Base-by-base conservation (phyloP, 2,329 filamentous ascomycete genomes). In the Colletotrichum tofieldiae region DNA sequence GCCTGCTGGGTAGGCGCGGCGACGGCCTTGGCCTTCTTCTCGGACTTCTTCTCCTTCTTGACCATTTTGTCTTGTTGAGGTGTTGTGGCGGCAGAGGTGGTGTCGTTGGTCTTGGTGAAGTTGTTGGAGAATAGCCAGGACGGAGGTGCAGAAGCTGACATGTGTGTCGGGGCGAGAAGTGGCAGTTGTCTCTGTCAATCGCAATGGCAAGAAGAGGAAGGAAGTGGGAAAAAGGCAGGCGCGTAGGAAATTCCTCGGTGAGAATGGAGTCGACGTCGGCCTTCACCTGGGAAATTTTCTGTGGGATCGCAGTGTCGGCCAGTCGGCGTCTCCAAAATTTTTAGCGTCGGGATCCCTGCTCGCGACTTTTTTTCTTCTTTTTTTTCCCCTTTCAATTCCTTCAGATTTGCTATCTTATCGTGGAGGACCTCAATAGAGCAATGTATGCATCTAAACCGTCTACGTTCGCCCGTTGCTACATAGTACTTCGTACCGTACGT, bases 51-150 rank as follows among this genome's bases (percentile, higher is more conserved):
- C 65, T 75, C 77, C 74, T 81, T 80, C 73, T 81, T 83, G 74
- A 77, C 80, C 82, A 84, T 84, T 47, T 75, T 76, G 49, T 75
- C 60, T 51, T 58, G 29, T 54, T 71, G 67, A 55, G 65, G 72
- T 68, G 62, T 59, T 41, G 72, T 60, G 7, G 74, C 16, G 32
- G 60, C 26, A 29, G 37, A 5, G 39, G 45, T 43, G 49, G 52
- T 65, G 35, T 52, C 70, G 71, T 29, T 75, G 72, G 71, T 72
- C 75, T 77, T 76, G 54, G 76, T 67, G 55, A 77, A 74, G 76
- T 85, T 85, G 67, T 84, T 85, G 58, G 82, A 82, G 74, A 85
- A 85, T 64, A 85, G 80, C 84, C 84, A 85, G 61, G 82, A 75
- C 37, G 84, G 84, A 76, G 79, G 82, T 64, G 75, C 75, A 65